phyloP scores from a whole-genome alignment of 192 early-diverging fungal species.

The Entrophospora sp. region DNA sequence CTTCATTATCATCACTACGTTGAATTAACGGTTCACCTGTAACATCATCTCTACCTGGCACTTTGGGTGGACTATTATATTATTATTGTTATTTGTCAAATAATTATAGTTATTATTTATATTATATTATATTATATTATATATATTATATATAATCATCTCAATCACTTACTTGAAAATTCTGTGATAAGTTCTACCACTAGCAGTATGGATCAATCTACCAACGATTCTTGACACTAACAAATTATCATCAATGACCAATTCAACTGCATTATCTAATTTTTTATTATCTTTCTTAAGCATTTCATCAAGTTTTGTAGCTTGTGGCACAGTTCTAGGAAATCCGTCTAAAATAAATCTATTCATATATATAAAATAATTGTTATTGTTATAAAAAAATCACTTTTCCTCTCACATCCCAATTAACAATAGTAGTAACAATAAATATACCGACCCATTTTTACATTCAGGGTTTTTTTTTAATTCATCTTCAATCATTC shows the following conservation, averaged over 20 bases:
- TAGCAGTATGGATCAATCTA: slow-evolving; percentile 86
- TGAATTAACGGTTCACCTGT: slow-evolving; percentile 98
- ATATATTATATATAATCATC: background rate
- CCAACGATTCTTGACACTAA: slow-evolving; percentile 96
- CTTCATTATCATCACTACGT: slow-evolving; percentile 95
- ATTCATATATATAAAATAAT: no score
- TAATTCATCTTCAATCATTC: slow-evolving; percentile 94
- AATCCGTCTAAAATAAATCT: slow-evolving; percentile 98
- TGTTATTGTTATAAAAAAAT: no score
- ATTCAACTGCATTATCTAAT: slow-evolving; percentile 85
- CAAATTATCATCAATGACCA: slow-evolving; percentile 87
- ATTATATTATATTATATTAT: background rate
- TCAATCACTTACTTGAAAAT: slow-evolving; percentile 72
- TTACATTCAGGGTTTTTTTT: slow-evolving; percentile 91
- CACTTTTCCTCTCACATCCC: no score
- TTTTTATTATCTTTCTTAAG: slow-evolving; percentile 64
- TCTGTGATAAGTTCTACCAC: slow-evolving; percentile 95
- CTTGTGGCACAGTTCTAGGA: slow-evolving; percentile 96
- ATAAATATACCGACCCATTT: slow-evolving; percentile 56
- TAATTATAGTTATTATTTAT: background rate
- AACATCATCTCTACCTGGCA: slow-evolving; percentile 80
- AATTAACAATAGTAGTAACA: background rate
- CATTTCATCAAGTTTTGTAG: slow-evolving; percentile 98
- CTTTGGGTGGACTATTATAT: slow-evolving; percentile 92
- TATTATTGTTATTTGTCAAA: no score